Evolutionary conservation across 148 eudicot species (phyloP), one percentile per base, ranked within the genome.

Genomic region (Amaranthus hypochondriacus): DNA sequence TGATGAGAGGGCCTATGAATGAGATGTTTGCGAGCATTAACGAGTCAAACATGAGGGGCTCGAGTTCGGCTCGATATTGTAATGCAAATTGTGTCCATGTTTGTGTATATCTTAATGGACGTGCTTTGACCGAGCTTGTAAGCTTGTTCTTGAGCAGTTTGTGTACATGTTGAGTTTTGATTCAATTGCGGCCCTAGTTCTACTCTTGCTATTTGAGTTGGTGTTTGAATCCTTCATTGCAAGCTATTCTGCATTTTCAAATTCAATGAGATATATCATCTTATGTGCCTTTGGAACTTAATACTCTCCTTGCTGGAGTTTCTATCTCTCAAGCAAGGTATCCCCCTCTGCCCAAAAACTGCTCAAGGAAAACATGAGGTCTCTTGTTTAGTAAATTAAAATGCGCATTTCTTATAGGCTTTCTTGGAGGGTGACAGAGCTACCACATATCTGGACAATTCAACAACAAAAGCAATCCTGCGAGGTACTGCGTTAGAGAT

Each of bases 351-450:
- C 68, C n/a, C 69, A 9, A 9, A 7, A 56, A 46, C 2, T 1
- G 39, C 39, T 28, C 39, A 28, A 46, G 5, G 8, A 48, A 55
- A 39, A 15, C 13, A 43, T 0, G 64, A n/a, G 56, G 12, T 48
- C 70, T 65, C 43, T 54, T 51, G 7, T 54, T 9, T 21, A 54
- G 13, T 43, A 18, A 42, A 55, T 69, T 69, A 15, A 51, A 51
- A 56, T 47, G 42, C 54, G 9, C 13, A 6, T 46, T 74, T 43
- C 68, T 50, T 65, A 59, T 84, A 95, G 98, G 84, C 76, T 15
- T 90, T 95, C 73, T 70, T 95, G 82, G 96, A 95, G 11, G 96
- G 92, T 28, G 96, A 95, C 61, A 82, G 81, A 66, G 91, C 93
- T 72, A 59, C 87, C 57, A 80, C 71, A 48, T 89, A 81, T 80